These are phyloP conservation scores for Penicillium sp. DNA, from an alignment of 2,329 filamentous ascomycete genomes.

Conservation along the genomic window DNA sequence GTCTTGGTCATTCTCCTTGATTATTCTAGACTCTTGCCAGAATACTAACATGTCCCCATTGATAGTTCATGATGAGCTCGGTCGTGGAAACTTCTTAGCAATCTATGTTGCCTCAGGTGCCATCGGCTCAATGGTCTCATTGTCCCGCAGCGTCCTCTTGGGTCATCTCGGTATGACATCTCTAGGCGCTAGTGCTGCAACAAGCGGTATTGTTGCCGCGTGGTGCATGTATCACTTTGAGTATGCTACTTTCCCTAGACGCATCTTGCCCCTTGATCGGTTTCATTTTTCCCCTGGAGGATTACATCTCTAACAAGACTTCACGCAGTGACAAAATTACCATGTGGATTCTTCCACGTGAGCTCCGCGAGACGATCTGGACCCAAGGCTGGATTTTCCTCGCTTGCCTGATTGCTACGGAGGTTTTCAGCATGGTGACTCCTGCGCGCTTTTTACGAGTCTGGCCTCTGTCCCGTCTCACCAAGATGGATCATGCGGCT, in stretches of 20 bases:
- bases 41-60: neutral
- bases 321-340: constrained; percentile 35
- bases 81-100: constrained; percentile 50
- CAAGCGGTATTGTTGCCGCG: constrained; percentile 46
- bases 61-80: constrained; percentile 39
- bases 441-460: constrained; percentile 17
- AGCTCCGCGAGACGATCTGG: constrained; percentile 37
- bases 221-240: constrained; percentile 44
- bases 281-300: neutral
- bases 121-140: constrained; percentile 42
- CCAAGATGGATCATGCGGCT: constrained; percentile 36
- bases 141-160: constrained; percentile 41
- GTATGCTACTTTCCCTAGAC: constrained; percentile 22
- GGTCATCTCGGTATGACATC: constrained; percentile 42
- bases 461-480: constrained; percentile 22
- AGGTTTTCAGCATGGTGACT: constrained; percentile 30
- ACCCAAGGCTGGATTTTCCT: constrained; percentile 38
- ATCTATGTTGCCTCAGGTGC: constrained; percentile 47
- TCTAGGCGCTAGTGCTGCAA: constrained; percentile 48
- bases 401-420: constrained; percentile 30
- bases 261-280: no score
- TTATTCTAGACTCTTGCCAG: no score
- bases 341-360: constrained; percentile 36
- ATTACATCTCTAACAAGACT: neutral
- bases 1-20: neutral